These are phyloP conservation scores for Carex parvula DNA, from an alignment of 176 grass and related monocot genomes.

Conservation along the genomic window DNA sequence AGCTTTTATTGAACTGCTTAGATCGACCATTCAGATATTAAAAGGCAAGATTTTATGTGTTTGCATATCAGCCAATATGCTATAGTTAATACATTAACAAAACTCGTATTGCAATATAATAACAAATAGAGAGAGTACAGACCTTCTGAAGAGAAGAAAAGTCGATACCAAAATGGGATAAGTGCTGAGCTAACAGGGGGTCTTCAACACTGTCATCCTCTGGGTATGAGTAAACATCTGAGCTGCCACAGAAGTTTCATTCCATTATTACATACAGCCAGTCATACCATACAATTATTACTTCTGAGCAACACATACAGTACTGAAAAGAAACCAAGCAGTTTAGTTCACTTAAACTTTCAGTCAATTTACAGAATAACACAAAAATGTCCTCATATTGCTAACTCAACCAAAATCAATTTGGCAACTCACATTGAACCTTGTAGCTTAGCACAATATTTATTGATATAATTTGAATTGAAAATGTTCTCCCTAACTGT, in stretches of 20 bases:
- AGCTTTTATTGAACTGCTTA: too few species aligned
- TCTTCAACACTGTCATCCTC: slow-evolving; percentile 96
- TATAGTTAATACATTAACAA: too few species aligned
- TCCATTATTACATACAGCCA: slow-evolving; percentile 2
- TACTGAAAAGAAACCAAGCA: background rate
- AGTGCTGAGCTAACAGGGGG: slow-evolving; percentile 90
- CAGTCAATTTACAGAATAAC: background rate
- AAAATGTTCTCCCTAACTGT: background rate
- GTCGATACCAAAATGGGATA: slow-evolving; percentile 92
- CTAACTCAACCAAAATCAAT: background rate
- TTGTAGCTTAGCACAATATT: background rate
- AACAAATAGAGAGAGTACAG: slow-evolving; percentile 17
- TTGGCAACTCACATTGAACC: background rate
- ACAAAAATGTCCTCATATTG: background rate
- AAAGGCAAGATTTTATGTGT: too few species aligned
- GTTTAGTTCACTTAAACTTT: background rate
- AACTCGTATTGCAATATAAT: background rate
- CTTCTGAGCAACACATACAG: background rate
- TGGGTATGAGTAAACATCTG: slow-evolving; percentile 98
- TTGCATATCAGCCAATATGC: too few species aligned
- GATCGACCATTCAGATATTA: too few species aligned
- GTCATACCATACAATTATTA: background rate
- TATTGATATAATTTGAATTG: background rate
- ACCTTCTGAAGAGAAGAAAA: slow-evolving; percentile 99
- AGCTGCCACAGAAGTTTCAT: slow-evolving; percentile 60